These are phyloP conservation scores for Lipomyces kockii DNA, from an alignment of 805 yeast genomes.

Conservation along the genomic window DNA sequence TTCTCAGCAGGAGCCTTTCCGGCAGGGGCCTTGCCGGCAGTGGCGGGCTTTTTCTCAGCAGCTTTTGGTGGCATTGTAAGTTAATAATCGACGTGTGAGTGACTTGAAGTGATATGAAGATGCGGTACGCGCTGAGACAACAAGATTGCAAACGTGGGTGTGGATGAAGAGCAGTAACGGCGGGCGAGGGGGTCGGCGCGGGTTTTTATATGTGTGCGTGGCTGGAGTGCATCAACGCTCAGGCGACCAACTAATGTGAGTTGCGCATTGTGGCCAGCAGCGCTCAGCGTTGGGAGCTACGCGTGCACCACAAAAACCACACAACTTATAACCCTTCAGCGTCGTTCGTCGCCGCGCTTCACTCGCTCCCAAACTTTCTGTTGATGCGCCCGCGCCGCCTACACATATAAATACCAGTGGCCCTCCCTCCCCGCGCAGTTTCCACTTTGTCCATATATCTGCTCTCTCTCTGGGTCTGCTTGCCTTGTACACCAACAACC, in stretches of 20 bases:
- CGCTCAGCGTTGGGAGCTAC: background rate
- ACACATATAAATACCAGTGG: conserved; percentile 28
- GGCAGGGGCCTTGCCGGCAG: conserved; percentile 63
- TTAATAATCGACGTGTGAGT: conserved; percentile 8
- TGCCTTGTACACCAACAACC: background rate
- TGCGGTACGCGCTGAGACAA: background rate
- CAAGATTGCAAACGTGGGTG: background rate
- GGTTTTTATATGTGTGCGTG: conserved; percentile 28
- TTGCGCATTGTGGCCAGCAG: background rate
- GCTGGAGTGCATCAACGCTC: conserved; percentile 23
- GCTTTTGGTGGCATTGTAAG: conserved; percentile 51
- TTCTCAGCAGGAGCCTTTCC: conserved; percentile 97
- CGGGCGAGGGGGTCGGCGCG: conserved; percentile 30
- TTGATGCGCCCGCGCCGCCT: conserved; percentile 26
- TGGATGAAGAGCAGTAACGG: conserved; percentile 10
- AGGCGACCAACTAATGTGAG: background rate
- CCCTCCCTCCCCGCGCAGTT: conserved; percentile 19
- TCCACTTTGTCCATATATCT: background rate
- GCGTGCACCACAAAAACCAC: background rate
- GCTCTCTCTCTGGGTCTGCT: background rate
- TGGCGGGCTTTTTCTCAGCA: conserved; percentile 66
- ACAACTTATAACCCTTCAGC: background rate
- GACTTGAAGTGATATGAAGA: background rate
- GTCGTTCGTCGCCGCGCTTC: background rate
- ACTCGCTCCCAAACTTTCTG: background rate